Base-by-base conservation (phyloP, 192 early-diverging fungal species). In the Coemansia sp. region DNA sequence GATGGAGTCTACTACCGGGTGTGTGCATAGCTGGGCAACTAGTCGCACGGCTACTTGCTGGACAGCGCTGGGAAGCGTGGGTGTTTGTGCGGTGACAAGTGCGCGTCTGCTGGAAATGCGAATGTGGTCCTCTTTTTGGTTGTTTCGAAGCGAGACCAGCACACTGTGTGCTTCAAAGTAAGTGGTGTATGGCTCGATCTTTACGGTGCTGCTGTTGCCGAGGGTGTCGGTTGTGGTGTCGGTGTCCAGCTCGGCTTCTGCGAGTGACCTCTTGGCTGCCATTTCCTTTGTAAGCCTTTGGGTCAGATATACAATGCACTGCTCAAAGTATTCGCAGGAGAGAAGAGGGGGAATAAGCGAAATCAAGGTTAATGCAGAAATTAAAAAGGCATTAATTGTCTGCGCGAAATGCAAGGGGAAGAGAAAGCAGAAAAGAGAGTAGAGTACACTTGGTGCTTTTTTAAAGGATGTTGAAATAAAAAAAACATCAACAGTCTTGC, bases 11-110 rank as follows among this genome's bases (percentile, higher is more conserved):
- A 58, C 47, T 36, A 41, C 63, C n/a, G 73, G 73, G 18, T 70
- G 58, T 7, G 63, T 54, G 33, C 73, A 70, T 29, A 62, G 20
- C 15, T 53, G 54, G 22, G 44, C 19, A 5, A 36, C 55, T 34
- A 77, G 44, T 9, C 67, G 57, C 26, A 70, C 63, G 7, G 54
- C 58, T 15, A 60, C 37, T 44, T 77, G 66, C 18, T 57, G 64
- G 35, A 75, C 59, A 6, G 60, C 49, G 19, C 29, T 25, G 0
- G 60, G 51, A 2, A 60, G 39, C 9, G 27, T 5, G 0, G 26
- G 6, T 0, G 47, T 13, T 7, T 19, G 3, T 9, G 36, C 25
- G 3, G 72, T 46, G 1, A 47, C 18, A 19, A 64, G 46, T 9
- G 72, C 72, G 7, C 65, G 60, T 5, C 45, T 43, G 2, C 24